Conservation (phyloP, 2,329 filamentous ascomycete species). For the Aphanoascus verrucosus region DNA sequence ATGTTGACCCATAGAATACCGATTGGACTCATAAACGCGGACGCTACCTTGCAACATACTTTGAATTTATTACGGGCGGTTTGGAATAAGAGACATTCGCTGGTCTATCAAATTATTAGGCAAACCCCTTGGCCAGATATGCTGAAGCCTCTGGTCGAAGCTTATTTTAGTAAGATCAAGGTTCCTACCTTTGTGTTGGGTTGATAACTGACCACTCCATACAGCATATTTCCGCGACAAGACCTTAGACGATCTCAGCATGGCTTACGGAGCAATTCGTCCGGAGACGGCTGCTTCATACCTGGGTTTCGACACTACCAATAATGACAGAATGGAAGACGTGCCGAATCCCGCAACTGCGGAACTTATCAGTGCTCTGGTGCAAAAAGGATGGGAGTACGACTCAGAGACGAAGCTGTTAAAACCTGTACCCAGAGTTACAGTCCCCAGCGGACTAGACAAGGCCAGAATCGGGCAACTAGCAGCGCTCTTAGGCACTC, state of each 20-base stretch:
- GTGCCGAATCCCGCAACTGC: conserved; percentile 21
- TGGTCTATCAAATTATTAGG: conserved; percentile 29
- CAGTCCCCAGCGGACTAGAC: conserved; percentile 2
- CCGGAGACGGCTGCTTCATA: conserved; percentile 28
- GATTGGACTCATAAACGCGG: conserved; percentile 21
- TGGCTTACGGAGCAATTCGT: conserved; percentile 32
- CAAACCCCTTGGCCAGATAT: conserved; percentile 27
- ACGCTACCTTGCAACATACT: conserved; percentile 28
- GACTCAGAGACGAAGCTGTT: conserved; percentile 27
- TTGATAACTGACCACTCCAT: not conserved
- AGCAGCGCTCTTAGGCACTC: conserved; percentile 26
- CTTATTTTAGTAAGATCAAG: conserved; percentile 28
- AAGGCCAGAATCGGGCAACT: conserved; percentile 26
- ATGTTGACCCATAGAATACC: conserved; percentile 31
- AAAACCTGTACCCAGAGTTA: conserved; percentile 17
- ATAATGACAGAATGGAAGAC: conserved; percentile 14
- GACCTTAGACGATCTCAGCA: conserved; percentile 30
- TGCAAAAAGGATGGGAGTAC: conserved; percentile 31
- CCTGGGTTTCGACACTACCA: conserved; percentile 26
- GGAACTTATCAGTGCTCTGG: conserved; percentile 26
- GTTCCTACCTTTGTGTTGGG: not conserved
- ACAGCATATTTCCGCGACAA: conserved; percentile 32
- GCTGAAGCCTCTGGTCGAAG: conserved; percentile 24
- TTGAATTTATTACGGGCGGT: conserved; percentile 29
- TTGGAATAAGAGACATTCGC: conserved; percentile 29